These are phyloP conservation scores for Millerago galiae DNA, from an alignment of 805 yeast genomes.

Conservation along the genomic window DNA sequence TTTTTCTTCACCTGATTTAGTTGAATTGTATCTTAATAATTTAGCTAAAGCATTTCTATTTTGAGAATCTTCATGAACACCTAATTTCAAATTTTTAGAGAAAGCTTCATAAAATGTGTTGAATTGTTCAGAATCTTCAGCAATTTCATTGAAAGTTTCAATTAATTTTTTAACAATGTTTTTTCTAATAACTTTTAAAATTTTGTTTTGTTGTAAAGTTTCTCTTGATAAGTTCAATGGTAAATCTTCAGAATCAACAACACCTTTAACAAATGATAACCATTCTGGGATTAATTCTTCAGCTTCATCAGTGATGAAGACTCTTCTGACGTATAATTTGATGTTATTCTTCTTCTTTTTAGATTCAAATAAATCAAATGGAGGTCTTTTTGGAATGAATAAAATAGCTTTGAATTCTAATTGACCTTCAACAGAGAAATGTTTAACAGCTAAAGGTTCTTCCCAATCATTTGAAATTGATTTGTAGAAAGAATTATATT, in stretches of 20 bases:
- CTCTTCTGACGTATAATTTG: constrained; percentile 98
- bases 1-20: constrained; percentile 89
- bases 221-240: constrained; percentile 99
- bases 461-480: constrained; percentile 99
- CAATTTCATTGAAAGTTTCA: constrained; percentile 98
- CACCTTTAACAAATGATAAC: constrained; percentile 97
- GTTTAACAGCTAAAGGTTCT: constrained; percentile 99
- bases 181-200: constrained; percentile 98
- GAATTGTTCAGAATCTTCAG: constrained; percentile 98
- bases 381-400: constrained; percentile 98
- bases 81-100: constrained; percentile 96
- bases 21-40: constrained; percentile 93
- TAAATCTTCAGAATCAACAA: constrained; percentile 98
- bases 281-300: constrained; percentile 99
- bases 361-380: constrained; percentile 95
- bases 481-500: constrained; percentile 98
- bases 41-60: constrained; percentile 95
- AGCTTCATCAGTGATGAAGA: constrained; percentile 98
- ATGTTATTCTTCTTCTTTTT: constrained; percentile 99
- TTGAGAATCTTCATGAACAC: constrained; percentile 98
- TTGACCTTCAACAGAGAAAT: constrained; percentile 99
- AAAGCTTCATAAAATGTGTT: constrained; percentile 98
- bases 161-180: constrained; percentile 97
- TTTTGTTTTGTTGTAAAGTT: constrained; percentile 99
- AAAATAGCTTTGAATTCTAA: constrained; percentile 97